phyloP scores from a whole-genome alignment of 129 eudicot species.

The Flaveria robusta region DNA sequence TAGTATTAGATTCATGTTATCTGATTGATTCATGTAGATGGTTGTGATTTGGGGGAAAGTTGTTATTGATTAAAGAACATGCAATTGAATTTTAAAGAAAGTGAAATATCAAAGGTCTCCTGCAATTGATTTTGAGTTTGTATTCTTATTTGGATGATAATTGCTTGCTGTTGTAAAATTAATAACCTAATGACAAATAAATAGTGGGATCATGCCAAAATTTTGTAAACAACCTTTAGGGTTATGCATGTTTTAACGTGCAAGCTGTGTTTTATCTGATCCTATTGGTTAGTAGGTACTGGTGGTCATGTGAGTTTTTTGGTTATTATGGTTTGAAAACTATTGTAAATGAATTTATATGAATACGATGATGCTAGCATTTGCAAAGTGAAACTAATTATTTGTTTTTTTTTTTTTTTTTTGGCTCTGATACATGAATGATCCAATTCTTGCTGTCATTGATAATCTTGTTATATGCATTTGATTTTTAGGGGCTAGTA shows the following conservation, averaged over 20 bases:
- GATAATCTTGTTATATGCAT: not conserved
- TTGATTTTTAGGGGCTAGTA: slow-evolving; percentile 67
- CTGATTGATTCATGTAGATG: not conserved
- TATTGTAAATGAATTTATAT: not conserved
- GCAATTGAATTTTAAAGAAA: not conserved
- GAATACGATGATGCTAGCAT: slow-evolving; percentile 5
- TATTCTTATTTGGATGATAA: not conserved
- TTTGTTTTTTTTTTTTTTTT: slow-evolving; percentile 1
- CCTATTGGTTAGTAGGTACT: no score
- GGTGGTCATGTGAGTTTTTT: no score
- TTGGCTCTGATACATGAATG: slow-evolving; percentile 2
- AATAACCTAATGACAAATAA: no score
- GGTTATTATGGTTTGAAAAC: no score
- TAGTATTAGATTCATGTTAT: not conserved
- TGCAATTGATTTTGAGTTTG: not conserved
- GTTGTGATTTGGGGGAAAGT: not conserved
- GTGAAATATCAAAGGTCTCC: no score
- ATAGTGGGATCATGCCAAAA: not conserved
- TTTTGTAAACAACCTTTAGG: not conserved
- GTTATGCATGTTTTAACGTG: no score
- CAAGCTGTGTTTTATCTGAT: no score
- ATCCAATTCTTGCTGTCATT: not conserved
- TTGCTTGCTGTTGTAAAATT: not conserved
- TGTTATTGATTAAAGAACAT: not conserved
- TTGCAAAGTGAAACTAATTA: not conserved